Evolutionary conservation across 768 basidiomycete genomes (phyloP).

Genomic region (Auricularia auricula-judae): DNA sequence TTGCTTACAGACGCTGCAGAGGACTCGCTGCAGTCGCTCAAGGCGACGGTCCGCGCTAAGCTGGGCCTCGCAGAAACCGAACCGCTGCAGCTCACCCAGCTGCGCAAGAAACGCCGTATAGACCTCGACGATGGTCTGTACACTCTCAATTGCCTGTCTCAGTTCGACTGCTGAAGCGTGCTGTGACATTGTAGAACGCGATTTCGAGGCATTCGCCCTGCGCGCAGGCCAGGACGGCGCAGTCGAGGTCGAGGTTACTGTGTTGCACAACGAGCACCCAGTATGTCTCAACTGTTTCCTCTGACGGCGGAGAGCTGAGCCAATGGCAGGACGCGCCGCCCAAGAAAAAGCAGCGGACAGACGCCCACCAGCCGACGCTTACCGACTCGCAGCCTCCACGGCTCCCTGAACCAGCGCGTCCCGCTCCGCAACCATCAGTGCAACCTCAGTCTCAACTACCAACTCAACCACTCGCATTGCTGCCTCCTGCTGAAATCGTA

Average conservation of each 20-base stretch:
- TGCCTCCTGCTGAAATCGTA: no score
- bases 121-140: conserved; percentile 66
- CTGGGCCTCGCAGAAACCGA: conserved; percentile 35
- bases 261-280: conserved; percentile 26
- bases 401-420: no score
- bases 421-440: no score
- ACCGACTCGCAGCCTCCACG: no score
- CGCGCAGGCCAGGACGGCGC: conserved; percentile 26
- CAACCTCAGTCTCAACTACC: no score
- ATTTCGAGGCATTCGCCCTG: conserved; percentile 62
- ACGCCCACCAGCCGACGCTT: background rate
- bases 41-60: conserved; percentile 49
- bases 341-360: conserved; percentile 20
- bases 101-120: conserved; percentile 31
- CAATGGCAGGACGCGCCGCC: background rate
- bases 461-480: no score
- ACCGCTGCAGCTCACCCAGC: conserved; percentile 33
- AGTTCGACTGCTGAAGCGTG: background rate
- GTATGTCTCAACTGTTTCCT: background rate
- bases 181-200: conserved; percentile 42
- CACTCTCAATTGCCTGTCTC: no score
- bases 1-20: conserved; percentile 28
- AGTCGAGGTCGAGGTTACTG: conserved; percentile 9
- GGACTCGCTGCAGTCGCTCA: conserved; percentile 45
- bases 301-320: background rate